Conservation (phyloP, 495 filamentous ascomycete genomes). For the Niebla homalea region DNA sequence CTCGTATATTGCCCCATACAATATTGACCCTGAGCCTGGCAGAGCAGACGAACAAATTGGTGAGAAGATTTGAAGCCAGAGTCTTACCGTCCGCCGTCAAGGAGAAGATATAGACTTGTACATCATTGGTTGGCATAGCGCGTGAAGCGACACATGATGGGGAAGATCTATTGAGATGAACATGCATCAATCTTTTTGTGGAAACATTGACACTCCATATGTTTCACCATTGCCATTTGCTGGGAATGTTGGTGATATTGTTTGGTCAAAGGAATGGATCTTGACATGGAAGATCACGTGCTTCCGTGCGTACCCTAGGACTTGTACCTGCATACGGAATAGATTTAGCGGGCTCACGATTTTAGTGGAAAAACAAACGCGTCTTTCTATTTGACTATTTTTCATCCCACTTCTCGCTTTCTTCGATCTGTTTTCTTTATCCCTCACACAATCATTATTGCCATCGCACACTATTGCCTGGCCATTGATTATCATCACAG, state of each 20-base stretch:
- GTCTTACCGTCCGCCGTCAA: slow-evolving; percentile 41
- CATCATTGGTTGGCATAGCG: background rate
- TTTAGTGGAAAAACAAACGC: slow-evolving; percentile 1
- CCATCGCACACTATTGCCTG: background rate
- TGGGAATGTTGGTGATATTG: no score
- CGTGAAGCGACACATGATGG: no score
- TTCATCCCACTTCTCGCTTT: background rate
- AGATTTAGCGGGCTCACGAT: background rate
- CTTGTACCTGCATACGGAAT: background rate
- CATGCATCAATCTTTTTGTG: no score
- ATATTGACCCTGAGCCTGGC: slow-evolving; percentile 55
- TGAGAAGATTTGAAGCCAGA: slow-evolving; percentile 61
- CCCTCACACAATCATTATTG: background rate
- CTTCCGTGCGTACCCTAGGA: background rate
- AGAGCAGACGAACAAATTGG: slow-evolving; percentile 90
- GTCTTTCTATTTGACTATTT: background rate
- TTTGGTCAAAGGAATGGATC: no score
- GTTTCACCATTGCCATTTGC: background rate
- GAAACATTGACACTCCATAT: no score
- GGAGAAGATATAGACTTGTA: slow-evolving; percentile 28
- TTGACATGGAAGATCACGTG: background rate
- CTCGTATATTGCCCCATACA: slow-evolving; percentile 88
- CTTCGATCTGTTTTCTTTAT: background rate
- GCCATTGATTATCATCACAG: background rate
- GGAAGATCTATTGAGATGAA: no score